Conservation (phyloP, 139 green algal species). For the Chlamydomonas schloesseri region DNA sequence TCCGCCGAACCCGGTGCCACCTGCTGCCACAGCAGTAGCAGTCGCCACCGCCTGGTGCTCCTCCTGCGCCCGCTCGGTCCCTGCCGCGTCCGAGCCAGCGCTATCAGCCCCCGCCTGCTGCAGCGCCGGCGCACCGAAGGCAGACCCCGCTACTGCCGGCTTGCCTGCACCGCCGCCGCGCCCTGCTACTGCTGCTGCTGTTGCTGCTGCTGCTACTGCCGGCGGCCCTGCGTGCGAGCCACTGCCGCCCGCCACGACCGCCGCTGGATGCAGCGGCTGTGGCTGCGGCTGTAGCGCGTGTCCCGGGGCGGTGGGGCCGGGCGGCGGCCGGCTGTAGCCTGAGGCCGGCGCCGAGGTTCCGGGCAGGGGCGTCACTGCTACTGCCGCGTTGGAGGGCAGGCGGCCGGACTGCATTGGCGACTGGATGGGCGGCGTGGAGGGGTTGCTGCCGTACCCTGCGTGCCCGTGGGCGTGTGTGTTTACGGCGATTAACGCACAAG, state of each 20-base stretch:
- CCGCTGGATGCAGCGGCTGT: neutral
- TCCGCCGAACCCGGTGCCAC: no score
- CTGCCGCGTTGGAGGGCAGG: no score
- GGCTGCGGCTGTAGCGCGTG: neutral
- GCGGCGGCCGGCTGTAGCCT: neutral
- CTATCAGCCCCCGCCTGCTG: neutral
- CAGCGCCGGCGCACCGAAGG: neutral
- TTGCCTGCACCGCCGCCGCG: neutral
- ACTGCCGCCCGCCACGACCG: neutral
- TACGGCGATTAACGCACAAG: no score
- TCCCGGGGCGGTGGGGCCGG: neutral
- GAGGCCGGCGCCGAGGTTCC: neutral
- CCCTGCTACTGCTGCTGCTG: neutral
- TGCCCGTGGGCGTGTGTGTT: neutral
- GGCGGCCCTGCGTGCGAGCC: neutral
- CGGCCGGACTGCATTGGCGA: neutral
- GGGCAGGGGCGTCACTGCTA: neutral
- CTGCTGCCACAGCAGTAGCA: no score
- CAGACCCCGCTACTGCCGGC: neutral
- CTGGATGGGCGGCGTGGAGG: slow-evolving; percentile 23
- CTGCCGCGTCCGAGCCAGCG: neutral
- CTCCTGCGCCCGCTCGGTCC: no score
- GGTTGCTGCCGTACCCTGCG: slow-evolving; percentile 36
- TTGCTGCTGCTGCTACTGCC: neutral
- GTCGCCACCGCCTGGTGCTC: no score